Evolutionary conservation across 345 rosid species (phyloP).

Genomic region (Jatropha curcas): DNA sequence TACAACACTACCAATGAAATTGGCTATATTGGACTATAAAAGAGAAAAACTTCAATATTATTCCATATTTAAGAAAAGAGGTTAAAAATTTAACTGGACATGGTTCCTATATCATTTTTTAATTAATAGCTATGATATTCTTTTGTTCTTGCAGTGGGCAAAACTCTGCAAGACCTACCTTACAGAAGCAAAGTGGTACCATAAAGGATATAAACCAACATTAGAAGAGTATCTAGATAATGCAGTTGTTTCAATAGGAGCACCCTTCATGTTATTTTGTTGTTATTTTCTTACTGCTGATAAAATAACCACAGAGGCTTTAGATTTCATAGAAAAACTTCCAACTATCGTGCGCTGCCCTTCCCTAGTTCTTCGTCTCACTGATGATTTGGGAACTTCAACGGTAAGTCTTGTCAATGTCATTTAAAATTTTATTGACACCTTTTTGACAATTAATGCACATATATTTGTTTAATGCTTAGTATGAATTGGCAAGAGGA

Average conservation of each 20-base stretch:
- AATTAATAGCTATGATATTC: no score
- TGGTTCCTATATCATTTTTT: no score
- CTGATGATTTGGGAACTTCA: slow-evolving; percentile 22
- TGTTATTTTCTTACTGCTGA: background rate
- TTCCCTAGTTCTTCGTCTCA: slow-evolving; percentile 17
- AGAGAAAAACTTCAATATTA: slow-evolving; percentile 16
- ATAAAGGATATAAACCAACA: no score
- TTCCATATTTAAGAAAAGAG: slow-evolving; percentile 16
- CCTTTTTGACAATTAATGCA: no score
- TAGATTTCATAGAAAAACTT: background rate
- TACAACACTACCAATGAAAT: slow-evolving; percentile 25
- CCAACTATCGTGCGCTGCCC: background rate
- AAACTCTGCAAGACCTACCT: slow-evolving; percentile 18
- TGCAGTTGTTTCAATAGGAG: slow-evolving; percentile 18
- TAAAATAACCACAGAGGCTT: slow-evolving; percentile 11
- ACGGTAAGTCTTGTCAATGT: slow-evolving; percentile 14
- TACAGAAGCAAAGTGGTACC: no score
- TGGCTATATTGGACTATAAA: slow-evolving; percentile 10
- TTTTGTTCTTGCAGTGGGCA: slow-evolving; percentile 14
- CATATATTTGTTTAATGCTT: no score
- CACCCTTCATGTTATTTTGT: slow-evolving; percentile 3
- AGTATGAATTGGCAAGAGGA: no score
- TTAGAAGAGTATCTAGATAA: no score
- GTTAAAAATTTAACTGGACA: no score
- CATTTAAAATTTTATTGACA: no score